Evolutionary conservation across 2,329 filamentous ascomycete species (phyloP).

Genomic region (Phaeoacremonium minimum): DNA sequence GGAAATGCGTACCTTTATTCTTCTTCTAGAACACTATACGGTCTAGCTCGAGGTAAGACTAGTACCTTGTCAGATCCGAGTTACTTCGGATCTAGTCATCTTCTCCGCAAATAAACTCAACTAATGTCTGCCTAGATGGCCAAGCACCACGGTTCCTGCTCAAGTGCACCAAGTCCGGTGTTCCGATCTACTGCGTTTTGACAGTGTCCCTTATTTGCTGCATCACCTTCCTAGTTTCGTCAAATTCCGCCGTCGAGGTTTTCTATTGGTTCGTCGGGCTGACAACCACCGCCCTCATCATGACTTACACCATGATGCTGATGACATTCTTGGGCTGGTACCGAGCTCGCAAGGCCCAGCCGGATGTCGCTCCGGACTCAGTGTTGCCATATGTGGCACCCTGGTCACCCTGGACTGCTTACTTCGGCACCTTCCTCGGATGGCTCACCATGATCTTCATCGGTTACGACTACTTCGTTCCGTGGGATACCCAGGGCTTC

Average conservation of each 20-base stretch:
- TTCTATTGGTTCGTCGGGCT: conserved; percentile 24
- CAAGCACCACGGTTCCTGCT: conserved; percentile 34
- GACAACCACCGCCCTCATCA: conserved; percentile 28
- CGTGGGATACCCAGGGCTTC: conserved; percentile 33
- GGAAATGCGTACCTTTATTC: conserved; percentile 44
- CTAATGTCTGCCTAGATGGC: conserved; percentile 24
- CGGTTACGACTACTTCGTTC: conserved; percentile 48
- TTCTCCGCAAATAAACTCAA: neutral
- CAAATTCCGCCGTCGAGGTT: conserved; percentile 22
- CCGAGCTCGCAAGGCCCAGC: conserved; percentile 46
- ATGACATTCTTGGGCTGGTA: conserved; percentile 37
- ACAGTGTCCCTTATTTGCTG: conserved; percentile 19
- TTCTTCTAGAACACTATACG: conserved; percentile 39
- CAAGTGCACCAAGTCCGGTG: conserved; percentile 31
- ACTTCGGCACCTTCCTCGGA: conserved; percentile 39
- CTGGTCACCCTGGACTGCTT: conserved; percentile 43
- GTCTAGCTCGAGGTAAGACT: conserved; percentile 29
- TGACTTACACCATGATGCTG: conserved; percentile 37
- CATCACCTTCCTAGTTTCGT: conserved; percentile 25
- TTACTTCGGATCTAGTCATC: neutral
- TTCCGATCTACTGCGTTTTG: conserved; percentile 28
- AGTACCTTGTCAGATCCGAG: neutral
- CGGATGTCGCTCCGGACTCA: conserved; percentile 32
- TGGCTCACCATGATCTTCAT: conserved; percentile 43
- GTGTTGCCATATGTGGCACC: conserved; percentile 44